Base-by-base conservation (phyloP, 116 monocot species). In the Phalaenopsis hybrid region DNA sequence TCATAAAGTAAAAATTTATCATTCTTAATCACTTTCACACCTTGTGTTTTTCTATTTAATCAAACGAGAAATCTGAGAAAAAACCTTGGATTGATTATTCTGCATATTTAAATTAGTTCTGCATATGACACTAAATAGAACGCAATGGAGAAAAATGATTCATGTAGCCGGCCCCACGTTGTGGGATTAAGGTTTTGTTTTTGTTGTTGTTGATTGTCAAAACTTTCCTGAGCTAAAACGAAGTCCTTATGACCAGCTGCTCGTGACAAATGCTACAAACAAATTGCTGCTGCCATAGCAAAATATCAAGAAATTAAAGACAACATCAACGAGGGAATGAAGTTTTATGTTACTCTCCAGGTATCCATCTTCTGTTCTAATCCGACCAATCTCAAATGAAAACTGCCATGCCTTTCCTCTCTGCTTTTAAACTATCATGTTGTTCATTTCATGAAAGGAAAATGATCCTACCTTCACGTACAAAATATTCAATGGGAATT, bases 261-360 rank as follows among this genome's bases (percentile, higher is more conserved):
- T 85, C 91, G 96, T 21, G 93, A 92, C 82, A 96, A 85, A 81
- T 76, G 86, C 81, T 92, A 83, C 89, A 90, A 89, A 79, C 93
- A 96, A 81, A 92, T 96, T 41, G 73, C 93, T 76, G 93, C 88
- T 73, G 96, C 91, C 7, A 49, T 93, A 59, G 87, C 90, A 73
- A 96, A 96, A 82, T 93, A 90, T 80, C 87, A 83, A 21, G 96
- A 96, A 85, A 90, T 91, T 78, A 91, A 89, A 57, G 89, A 87
- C 12, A 87, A 85, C 61, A 80, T 89, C 83, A 89, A 89, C 28
- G 87, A 91, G 82, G 89, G 89, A n/a, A 52, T 89, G 45, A 91
- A 89, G 37, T 91, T 89, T 77, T 91, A 89, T 81, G 83, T 87
- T 41, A 91, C 89, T 20, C 83, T 91, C 83, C 85, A 88, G 91